Base-by-base conservation (phyloP, 2,329 filamentous ascomycete species). In the Alternaria panax region DNA sequence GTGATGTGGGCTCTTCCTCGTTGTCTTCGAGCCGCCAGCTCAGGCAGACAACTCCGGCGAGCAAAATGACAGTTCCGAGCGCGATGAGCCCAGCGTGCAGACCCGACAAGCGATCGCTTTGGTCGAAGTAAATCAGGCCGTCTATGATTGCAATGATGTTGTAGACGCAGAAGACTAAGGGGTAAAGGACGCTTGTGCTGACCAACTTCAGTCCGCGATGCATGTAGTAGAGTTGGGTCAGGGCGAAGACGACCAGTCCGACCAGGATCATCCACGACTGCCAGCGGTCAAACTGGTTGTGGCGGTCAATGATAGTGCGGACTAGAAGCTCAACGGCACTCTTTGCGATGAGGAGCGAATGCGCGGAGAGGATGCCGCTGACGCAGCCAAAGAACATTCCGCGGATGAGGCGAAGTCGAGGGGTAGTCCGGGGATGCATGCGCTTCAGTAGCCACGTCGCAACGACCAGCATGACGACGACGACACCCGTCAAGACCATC, bases 141-240 rank as follows among this genome's bases (percentile, higher is more conserved):
- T 99, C 95, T 68, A 98, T 83, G 68, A 99, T 99, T 66, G 95
- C 95, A 73, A 98, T 93, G 73, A 99, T 97, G 83, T 99, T 99
- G 85, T 98, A 99, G 65, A 98, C 88, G 84, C 95, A 99, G 80
- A 99, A 99, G 38, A 98, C 93, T 69, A 98, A 89, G 5, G 95
- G 95, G 79, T 99, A 99, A 67, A 99, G 85, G 62, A 98, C 90
- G 71, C 92, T 97, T 22, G 95, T 98, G 54, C 93, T 97, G 78
- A 96, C 93, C 52, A 99, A 85, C 79, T 97, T 97, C 63, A 99
- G 85, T 53, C 95, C 95, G 42, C 92, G 88, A 75, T 99, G 95
- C 61, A 99, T 87, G 78, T 96, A 98, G 80, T 97, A 99, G 6
- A 99, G 86, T 79, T 99, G 95, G 43, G 89, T 91, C 43, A 99